Evolutionary conservation across 2,329 filamentous ascomycete genomes (phyloP).

Genomic region (Hansfordia pulvinata): DNA sequence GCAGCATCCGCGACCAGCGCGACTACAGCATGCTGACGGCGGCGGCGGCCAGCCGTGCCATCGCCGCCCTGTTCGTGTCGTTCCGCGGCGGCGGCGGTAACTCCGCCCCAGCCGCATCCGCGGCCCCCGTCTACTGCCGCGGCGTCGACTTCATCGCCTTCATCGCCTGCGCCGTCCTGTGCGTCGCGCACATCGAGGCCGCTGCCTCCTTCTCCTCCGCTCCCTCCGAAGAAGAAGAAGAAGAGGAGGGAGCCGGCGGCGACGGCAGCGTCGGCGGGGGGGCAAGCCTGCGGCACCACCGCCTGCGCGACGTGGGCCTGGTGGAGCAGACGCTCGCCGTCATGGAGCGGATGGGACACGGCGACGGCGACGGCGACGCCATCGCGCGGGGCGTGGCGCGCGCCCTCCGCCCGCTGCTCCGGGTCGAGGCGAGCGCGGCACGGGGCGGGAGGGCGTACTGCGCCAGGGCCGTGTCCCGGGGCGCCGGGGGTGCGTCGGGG

Average conservation of each 20-base stretch:
- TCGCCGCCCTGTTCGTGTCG: conserved; percentile 23
- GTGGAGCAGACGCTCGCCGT: conserved; percentile 21
- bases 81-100: conserved; percentile 19
- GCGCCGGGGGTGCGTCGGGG: conserved; percentile 1
- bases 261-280: conserved; percentile 2
- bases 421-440: conserved; percentile 18
- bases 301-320: conserved; percentile 24
- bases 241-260: conserved; percentile 15
- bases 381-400: conserved; percentile 15
- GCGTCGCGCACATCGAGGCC: conserved; percentile 25
- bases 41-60: conserved; percentile 25
- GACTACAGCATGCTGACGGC: conserved; percentile 25
- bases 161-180: conserved; percentile 23
- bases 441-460: conserved; percentile 4
- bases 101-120: too few relatives aligned
- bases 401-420: conserved; percentile 21
- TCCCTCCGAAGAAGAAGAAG: too few relatives aligned
- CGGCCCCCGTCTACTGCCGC: conserved; percentile 21
- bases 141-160: conserved; percentile 27
- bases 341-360: conserved; percentile 14
- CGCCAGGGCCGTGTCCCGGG: conserved; percentile 1
- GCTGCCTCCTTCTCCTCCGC: too few relatives aligned
- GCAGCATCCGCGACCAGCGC: conserved; percentile 10
- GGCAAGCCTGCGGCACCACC: conserved; percentile 22
- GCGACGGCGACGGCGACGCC: conserved; percentile 9